Evolutionary conservation across 2,329 filamentous ascomycete species (phyloP).

Genomic region (Gnomoniopsis sp.): DNA sequence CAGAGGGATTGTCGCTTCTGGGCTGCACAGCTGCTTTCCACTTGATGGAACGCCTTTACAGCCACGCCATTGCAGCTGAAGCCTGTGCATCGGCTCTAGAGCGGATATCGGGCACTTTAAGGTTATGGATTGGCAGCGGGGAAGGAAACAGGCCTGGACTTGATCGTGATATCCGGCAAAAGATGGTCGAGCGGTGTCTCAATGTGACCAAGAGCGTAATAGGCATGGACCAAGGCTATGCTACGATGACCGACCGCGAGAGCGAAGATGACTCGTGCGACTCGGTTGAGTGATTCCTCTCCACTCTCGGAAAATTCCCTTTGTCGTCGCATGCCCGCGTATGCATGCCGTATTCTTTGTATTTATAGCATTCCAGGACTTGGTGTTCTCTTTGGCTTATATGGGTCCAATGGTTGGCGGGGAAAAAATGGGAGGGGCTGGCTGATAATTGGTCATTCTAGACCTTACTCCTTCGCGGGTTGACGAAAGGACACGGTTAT

Average conservation of each 20-base stretch:
- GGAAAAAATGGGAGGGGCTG: neutral
- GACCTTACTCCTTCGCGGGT: too few relatives aligned
- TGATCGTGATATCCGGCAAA: slow-evolving; percentile 46
- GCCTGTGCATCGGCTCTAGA: slow-evolving; percentile 49
- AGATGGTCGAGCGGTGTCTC: slow-evolving; percentile 54
- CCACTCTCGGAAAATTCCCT: neutral
- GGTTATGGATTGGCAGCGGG: slow-evolving; percentile 58
- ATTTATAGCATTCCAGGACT: slow-evolving; percentile 9
- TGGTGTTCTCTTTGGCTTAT: neutral
- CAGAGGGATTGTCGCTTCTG: slow-evolving; percentile 50
- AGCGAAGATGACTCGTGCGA: slow-evolving; percentile 25
- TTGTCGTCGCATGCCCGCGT: neutral
- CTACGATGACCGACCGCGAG: slow-evolving; percentile 51
- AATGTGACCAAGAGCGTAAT: slow-evolving; percentile 53
- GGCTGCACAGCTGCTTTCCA: slow-evolving; percentile 58
- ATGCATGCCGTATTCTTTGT: slow-evolving; percentile 2
- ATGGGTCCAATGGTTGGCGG: neutral
- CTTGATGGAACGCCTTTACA: slow-evolving; percentile 51
- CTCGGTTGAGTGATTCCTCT: slow-evolving; percentile 1
- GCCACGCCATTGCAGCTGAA: slow-evolving; percentile 44
- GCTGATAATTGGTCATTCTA: neutral
- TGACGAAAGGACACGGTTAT: too few relatives aligned
- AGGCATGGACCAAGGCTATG: slow-evolving; percentile 62
- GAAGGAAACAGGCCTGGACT: slow-evolving; percentile 50
- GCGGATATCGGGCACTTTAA: slow-evolving; percentile 52